Conservation (phyloP, 495 filamentous ascomycete species). For the Corynascus novoguineensis region DNA sequence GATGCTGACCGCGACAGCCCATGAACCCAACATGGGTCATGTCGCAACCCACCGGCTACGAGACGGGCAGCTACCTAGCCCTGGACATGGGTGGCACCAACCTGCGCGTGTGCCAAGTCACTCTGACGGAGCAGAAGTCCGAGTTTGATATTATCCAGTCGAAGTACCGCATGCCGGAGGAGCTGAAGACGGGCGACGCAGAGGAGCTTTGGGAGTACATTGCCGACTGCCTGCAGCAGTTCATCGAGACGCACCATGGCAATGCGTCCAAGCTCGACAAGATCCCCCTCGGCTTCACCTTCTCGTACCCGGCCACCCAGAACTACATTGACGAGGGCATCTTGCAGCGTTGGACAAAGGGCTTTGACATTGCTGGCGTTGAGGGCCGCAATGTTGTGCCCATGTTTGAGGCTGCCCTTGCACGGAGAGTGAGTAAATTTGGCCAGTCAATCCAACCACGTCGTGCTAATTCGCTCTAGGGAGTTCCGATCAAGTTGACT, state of each 20-base stretch:
- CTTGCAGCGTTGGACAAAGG: constrained; percentile 97
- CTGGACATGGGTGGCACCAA: constrained; percentile 99
- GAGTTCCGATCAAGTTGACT: constrained; percentile 85
- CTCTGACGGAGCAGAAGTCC: constrained; percentile 80
- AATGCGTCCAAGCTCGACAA: constrained; percentile 55
- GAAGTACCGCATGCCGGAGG: constrained; percentile 95
- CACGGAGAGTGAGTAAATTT: constrained; percentile 57
- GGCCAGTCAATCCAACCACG: background rate
- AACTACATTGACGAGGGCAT: constrained; percentile 95
- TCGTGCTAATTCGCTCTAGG: constrained; percentile 41
- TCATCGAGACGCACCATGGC: constrained; percentile 85
- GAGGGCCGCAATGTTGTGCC: constrained; percentile 94
- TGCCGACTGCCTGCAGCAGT: constrained; percentile 93
- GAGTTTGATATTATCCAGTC: constrained; percentile 99
- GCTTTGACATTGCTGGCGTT: constrained; percentile 94
- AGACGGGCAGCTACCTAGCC: constrained; percentile 86
- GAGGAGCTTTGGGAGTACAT: constrained; percentile 98
- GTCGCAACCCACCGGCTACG: constrained; percentile 81
- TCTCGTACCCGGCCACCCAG: constrained; percentile 95
- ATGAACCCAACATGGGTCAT: constrained; percentile 99
- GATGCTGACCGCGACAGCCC: constrained; percentile 51
- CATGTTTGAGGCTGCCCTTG: constrained; percentile 78
- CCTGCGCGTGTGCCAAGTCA: constrained; percentile 94
- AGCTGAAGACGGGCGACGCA: constrained; percentile 81
- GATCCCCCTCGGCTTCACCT: constrained; percentile 91